Evolutionary conservation across 345 rosid species (phyloP), one percentile per base, ranked within the genome.

Genomic region (Gossypium thurberi): DNA sequence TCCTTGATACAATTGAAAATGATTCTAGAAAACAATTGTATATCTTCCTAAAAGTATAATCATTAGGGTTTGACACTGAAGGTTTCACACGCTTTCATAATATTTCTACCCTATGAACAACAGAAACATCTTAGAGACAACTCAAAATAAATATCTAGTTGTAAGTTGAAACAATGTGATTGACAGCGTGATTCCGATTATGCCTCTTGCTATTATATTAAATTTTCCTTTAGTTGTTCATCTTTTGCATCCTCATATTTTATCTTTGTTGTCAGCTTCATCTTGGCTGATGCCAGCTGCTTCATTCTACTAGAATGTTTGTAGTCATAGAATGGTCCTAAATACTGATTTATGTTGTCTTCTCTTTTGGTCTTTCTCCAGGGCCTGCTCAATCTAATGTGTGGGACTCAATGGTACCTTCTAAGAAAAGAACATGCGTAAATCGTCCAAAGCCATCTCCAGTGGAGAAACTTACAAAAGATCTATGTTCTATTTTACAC

Each of bases 401-500:
- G 61, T 93, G 99, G 98, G 99, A 96, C 77, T 76, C 90, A 3
- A 75, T 81, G 81, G 93, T 91, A 77, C 99, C 98, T 76, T 86
- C 92, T 73, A 89, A 82, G 88, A 96, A 88, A 88, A 87, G 97
- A 82, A 96, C 97, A 1, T 87, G 97, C 75, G 86, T 90, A 62
- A 90, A 81, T 73, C 92, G 96, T 59, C 84, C 95, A 62, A 96
- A 93, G 86, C 87, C 75, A 14, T 91, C 98, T 73, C 69, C 98
- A 6, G 93, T 96, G 6, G 98, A 96, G 85, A 89, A 96, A 85
- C 99, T 96, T 68, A 89, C 93, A 21, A 87, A 84, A 79, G 99
- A 93, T 75, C 82, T 96, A 46, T 84, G 82, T 82, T 84, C 86
- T 65, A 96, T 96, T 59, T 79, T 90, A 83, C 98, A 96, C 75